phyloP scores from a whole-genome alignment of 805 yeast species.

The Wickerhamomyces rabaulensis region DNA sequence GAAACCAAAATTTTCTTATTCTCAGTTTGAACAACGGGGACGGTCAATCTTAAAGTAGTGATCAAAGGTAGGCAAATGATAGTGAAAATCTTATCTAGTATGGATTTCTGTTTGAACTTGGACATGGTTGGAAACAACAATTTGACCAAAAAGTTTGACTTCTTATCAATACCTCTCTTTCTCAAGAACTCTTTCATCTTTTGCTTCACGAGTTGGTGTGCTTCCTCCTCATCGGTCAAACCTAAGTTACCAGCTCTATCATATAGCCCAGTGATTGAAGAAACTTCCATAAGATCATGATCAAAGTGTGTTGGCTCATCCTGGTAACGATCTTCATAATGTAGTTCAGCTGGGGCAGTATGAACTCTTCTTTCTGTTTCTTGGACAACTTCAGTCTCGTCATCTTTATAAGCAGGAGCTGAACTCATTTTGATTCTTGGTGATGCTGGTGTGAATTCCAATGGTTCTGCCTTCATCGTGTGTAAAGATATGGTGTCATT shows the following conservation, averaged over 20 bases:
- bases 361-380: slow-evolving; percentile 15
- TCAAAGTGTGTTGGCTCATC: not conserved
- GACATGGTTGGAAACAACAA: slow-evolving; percentile 28
- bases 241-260: not conserved
- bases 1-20: slow-evolving; percentile 19
- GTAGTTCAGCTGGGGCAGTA: slow-evolving; percentile 14
- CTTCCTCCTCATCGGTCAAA: slow-evolving; percentile 5
- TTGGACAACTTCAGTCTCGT: slow-evolving; percentile 2
- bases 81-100: slow-evolving; percentile 24
- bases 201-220: slow-evolving; percentile 6
- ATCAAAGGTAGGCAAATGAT: slow-evolving; percentile 30
- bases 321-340: slow-evolving; percentile 3
- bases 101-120: slow-evolving; percentile 22
- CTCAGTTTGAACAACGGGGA: slow-evolving; percentile 30
- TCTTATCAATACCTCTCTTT: not conserved
- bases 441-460: not conserved
- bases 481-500: slow-evolving; percentile 11
- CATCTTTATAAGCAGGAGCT: slow-evolving; percentile 17
- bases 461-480: slow-evolving; percentile 4
- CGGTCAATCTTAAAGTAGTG: slow-evolving; percentile 27
- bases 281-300: not conserved
- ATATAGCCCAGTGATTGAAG: not conserved
- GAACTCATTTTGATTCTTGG: slow-evolving; percentile 14
- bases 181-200: slow-evolving; percentile 3
- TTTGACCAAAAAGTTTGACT: slow-evolving; percentile 1